Evolutionary conservation across 2,329 filamentous ascomycete genomes (phyloP).

Genomic region (Xylariomycetidae sp.): DNA sequence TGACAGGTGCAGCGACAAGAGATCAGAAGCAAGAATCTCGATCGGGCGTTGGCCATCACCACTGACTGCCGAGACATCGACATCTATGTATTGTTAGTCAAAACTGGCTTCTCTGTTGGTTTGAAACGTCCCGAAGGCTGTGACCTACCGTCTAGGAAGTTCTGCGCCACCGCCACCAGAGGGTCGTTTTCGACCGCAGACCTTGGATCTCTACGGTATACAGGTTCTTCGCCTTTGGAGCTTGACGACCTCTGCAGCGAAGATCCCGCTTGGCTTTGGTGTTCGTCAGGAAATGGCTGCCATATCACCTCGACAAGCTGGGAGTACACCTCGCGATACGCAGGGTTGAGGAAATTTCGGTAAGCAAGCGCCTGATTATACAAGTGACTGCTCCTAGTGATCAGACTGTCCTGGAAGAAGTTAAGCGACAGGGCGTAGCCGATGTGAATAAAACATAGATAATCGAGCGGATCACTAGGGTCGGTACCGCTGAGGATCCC

Average conservation of each 20-base stretch:
- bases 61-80: slow-evolving; percentile 41
- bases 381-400: no score
- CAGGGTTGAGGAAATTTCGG: slow-evolving; percentile 30
- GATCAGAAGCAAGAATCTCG: slow-evolving; percentile 34
- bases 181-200: slow-evolving; percentile 26
- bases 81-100: slow-evolving; percentile 30
- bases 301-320: slow-evolving; percentile 43
- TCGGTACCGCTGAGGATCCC: slow-evolving; percentile 34
- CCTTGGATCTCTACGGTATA: slow-evolving; percentile 10
- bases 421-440: slow-evolving; percentile 44
- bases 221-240: slow-evolving; percentile 40
- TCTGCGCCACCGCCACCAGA: slow-evolving; percentile 36
- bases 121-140: no score
- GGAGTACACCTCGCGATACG: slow-evolving; percentile 35
- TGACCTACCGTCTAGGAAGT: slow-evolving; percentile 48
- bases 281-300: slow-evolving; percentile 36
- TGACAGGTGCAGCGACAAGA: slow-evolving; percentile 38
- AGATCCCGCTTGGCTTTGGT: slow-evolving; percentile 12
- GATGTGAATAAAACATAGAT: slow-evolving; percentile 48
- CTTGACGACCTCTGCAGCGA: slow-evolving; percentile 18
- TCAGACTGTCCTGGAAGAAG: no score
- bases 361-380: slow-evolving; percentile 46
- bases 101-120: no score
- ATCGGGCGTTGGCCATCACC: slow-evolving; percentile 21
- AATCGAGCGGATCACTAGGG: slow-evolving; percentile 35